Evolutionary conservation across 306 rosid species (phyloP).

Genomic region (Dicorynia guianensis): DNA sequence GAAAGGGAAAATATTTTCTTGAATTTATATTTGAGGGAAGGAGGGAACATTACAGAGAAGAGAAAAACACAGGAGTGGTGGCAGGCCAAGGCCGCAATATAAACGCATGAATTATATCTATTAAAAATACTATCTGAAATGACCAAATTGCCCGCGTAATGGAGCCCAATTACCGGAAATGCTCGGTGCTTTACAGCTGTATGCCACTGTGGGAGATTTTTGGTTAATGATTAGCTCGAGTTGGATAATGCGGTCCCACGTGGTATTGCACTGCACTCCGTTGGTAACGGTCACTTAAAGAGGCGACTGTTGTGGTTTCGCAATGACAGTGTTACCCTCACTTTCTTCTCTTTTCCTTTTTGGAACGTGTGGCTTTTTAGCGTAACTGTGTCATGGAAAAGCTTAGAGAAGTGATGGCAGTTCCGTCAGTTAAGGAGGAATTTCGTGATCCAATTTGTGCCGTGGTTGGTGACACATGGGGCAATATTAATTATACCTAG

Average conservation of each 20-base stretch:
- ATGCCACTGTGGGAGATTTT: slow-evolving; percentile 17
- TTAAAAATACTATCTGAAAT: neutral
- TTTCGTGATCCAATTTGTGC: too few relatives aligned
- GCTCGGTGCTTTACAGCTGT: slow-evolving; percentile 43
- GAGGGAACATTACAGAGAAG: slow-evolving; percentile 37
- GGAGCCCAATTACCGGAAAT: slow-evolving; percentile 12
- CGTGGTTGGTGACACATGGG: neutral
- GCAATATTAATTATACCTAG: neutral
- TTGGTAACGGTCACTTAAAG: slow-evolving; percentile 51
- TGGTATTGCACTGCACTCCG: slow-evolving; percentile 19
- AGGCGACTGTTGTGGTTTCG: neutral
- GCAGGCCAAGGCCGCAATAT: neutral
- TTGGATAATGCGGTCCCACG: slow-evolving; percentile 48
- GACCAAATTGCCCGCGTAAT: neutral
- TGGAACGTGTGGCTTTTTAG: too few relatives aligned
- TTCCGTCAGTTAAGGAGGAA: slow-evolving; percentile 11
- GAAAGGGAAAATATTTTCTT: neutral
- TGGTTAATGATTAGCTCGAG: slow-evolving; percentile 35
- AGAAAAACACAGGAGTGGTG: neutral
- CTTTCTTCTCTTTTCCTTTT: too few relatives aligned
- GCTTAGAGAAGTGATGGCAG: neutral
- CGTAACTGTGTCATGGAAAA: too few relatives aligned
- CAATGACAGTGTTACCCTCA: slow-evolving; percentile 39
- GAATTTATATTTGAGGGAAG: slow-evolving; percentile 37
- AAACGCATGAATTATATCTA: neutral